Percentiles rank a stretch among this genome's conserved stretches.
Evolutionary conservation across 1,139 yeast genomes (phyloP).

Genomic region (Pichia inconspicua): DNA sequence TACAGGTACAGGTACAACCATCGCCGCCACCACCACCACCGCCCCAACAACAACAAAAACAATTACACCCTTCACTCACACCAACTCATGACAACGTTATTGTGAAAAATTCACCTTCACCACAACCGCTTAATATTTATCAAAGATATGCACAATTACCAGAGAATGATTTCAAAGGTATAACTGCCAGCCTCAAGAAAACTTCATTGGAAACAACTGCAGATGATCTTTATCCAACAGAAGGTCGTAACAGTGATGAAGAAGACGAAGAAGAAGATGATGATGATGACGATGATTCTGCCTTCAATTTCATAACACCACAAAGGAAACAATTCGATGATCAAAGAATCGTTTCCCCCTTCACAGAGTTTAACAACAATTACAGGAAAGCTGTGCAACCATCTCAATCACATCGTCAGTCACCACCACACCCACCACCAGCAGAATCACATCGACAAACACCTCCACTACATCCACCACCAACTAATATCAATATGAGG

Average conservation of each 20-base stretch:
- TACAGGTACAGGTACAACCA: too few relatives aligned
- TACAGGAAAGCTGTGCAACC: conserved; percentile 29
- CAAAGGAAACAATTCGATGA: neutral
- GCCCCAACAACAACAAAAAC: neutral
- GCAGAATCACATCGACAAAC: too few relatives aligned
- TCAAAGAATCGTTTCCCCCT: conserved; percentile 34
- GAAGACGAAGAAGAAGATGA: conserved; percentile 10
- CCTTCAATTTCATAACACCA: conserved; percentile 10
- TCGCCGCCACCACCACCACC: neutral
- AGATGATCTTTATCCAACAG: conserved; percentile 12
- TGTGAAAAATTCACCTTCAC: conserved; percentile 16
- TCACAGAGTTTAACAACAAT: conserved; percentile 44
- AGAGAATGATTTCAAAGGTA: neutral
- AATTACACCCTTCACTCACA: neutral
- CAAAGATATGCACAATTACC: conserved; percentile 27
- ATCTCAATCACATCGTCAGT: conserved; percentile 7
- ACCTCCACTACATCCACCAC: too few relatives aligned
- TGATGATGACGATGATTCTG: conserved; percentile 10
- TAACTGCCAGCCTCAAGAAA: neutral
- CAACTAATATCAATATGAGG: neutral
- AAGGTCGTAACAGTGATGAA: conserved; percentile 1
- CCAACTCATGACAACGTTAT: conserved; percentile 2
- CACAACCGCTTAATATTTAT: conserved; percentile 26
- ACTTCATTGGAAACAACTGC: neutral
- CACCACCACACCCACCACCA: neutral